Base-by-base conservation (phyloP, 257 asterid species). In the Voacanga thouarsii region DNA sequence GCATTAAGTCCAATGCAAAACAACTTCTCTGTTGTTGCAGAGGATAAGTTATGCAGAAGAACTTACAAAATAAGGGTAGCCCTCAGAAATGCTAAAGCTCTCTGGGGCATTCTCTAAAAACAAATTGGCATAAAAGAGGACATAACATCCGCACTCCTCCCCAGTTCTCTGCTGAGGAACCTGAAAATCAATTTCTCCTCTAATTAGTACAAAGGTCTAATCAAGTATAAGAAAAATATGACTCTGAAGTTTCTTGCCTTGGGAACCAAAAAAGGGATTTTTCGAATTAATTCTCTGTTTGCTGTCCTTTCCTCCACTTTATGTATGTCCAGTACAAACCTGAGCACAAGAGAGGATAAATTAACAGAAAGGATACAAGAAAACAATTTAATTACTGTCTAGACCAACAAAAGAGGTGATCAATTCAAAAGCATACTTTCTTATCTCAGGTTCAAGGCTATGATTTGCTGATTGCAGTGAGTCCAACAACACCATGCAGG, bases 21-120 rank as follows among this genome's bases (percentile, higher is more conserved):
- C 37, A 60, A 60, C 37, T 14, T 64, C 70, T 15, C 7, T 1
- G 16, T 65, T 65, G 71, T 21, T 6, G 50, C 26, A 66, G 7
- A 66, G 21, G 21, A 3, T 37, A 16, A 66, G 47, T 19, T 66
- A 12, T 2, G 55, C 55, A 21, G 47, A 2, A 66, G 15, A 41
- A 87, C 97, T 91, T 74, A 93, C 97, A 75, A 89, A 89, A 87
- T 87, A 85, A 51, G 94, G 97, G 81, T 81, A 90, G 78, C 90
- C 94, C 26, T 43, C 77, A 30, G 90, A 84, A 64, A 83, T 26
- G 84, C 83, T 88, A 71, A 85, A 82, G 51, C 67, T 81, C 65
- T 83, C 90, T 0, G 89, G 91, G 5, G 88, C 92, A 30, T 76
- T 83, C 86, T 90, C 75, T 39, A 93, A n/a, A 79, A 90, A 91